These are phyloP conservation scores for Paxillus rubicundulus DNA, from an alignment of 768 basidiomycete genomes.

Conservation along the genomic window DNA sequence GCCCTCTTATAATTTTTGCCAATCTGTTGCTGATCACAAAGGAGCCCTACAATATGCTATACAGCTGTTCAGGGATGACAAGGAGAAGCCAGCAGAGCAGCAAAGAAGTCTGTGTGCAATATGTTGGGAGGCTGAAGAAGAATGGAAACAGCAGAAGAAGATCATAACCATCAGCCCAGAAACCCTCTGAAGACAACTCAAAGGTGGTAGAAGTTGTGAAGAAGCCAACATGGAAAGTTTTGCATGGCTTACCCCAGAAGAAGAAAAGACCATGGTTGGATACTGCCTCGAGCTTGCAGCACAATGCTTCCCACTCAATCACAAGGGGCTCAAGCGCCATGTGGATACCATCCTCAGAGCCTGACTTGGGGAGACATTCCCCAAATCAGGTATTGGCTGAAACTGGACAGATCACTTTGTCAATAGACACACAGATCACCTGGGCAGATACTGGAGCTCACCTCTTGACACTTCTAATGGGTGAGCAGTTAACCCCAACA, in stretches of 20 bases:
- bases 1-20: no score
- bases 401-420: slow-evolving; percentile 35
- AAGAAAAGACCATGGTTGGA: slow-evolving; percentile 18
- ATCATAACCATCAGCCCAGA: no score
- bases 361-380: slow-evolving; percentile 29
- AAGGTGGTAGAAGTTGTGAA: no score
- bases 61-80: no score
- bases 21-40: no score
- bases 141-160: no score
- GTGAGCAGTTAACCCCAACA: no score
- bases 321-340: slow-evolving; percentile 19
- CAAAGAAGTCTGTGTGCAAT: no score
- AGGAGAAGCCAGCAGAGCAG: no score
- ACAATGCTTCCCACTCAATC: slow-evolving; percentile 30
- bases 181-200: not conserved
- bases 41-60: no score
- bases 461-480: not conserved
- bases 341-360: slow-evolving; percentile 28
- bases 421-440: slow-evolving; percentile 22
- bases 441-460: not conserved
- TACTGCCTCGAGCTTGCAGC: slow-evolving; percentile 21
- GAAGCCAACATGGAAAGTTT: no score
- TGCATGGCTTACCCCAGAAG: not conserved
- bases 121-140: no score
- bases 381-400: slow-evolving; percentile 32